Evolutionary conservation across 2,329 filamentous ascomycete species (phyloP), one percentile per base, ranked within the genome.

Genomic region (Pezicula carpinea): DNA sequence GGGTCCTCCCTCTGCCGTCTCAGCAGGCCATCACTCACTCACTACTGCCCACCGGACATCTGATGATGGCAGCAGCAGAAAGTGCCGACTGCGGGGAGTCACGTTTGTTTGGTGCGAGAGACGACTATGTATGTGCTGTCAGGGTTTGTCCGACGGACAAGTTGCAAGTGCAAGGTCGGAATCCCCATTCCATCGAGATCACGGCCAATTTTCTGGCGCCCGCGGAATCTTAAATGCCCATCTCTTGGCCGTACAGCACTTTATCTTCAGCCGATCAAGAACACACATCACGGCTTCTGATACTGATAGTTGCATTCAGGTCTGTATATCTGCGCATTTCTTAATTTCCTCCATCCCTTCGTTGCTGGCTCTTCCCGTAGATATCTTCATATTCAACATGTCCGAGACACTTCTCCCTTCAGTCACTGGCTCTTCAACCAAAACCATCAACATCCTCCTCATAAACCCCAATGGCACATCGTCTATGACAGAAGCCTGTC

Each of bases 401-500:
- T 33, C 46, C 21, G 29, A 23, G 26, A 29, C 26, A 29, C 26
- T 29, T 15, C 56, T 62, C 14, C 46, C 57, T 3, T 58, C 53
- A 43, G 53, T 61, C 29, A 59, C 56, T 18, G 59, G 59, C 2
- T 51, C 52, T 17, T 61, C 55, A 3, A 56, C 55, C n/a, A 55
- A 39, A 46, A 22, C 49, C 15, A 59, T 60, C 53, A 65, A 65
- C 34, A 69, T 75, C 44, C 66, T 75, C 7, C 65, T 76, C 43
- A 66, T 70, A 48, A 76, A 76, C 49, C 73, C 71, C 15, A 74
- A 75, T 61, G 65, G 69, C 22, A 74, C 71, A 4, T 57, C 61
- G 8, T 66, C 63, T 39, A 75, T 76, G 70, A 76, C 73, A 11
- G 60, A 65, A 26, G 66, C 69, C 35, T 76, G 73, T 59, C 59